Percentiles rank a stretch among this genome's conserved stretches.
Conservation (phyloP, 345 rosid species). For the Bruguiera sexangula region DNA sequence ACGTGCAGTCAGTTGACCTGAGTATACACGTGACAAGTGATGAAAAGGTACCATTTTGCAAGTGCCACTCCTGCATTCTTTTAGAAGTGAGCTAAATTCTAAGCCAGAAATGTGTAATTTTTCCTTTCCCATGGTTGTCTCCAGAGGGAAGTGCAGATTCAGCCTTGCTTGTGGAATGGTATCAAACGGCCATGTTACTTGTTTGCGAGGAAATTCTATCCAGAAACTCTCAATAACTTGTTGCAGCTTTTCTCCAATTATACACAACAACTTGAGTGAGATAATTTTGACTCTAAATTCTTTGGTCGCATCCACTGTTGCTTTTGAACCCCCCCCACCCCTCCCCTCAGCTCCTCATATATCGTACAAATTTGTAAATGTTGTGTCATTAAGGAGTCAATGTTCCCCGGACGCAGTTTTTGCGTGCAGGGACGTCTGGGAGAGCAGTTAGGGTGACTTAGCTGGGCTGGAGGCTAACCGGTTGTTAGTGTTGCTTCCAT, state of each 20-base stretch:
- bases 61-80: neutral
- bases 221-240: slow-evolving; percentile 61
- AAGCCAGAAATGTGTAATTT: neutral
- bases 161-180: slow-evolving; percentile 91
- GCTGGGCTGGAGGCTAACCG: slow-evolving; percentile 34
- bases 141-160: slow-evolving; percentile 57
- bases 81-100: neutral
- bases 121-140: neutral
- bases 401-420: slow-evolving; percentile 16
- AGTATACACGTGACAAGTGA: slow-evolving; percentile 82
- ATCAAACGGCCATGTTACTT: slow-evolving; percentile 88
- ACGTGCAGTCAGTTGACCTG: slow-evolving; percentile 63
- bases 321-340: slow-evolving; percentile 19
- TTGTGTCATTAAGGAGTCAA: slow-evolving; percentile 22
- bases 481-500: slow-evolving; percentile 36
- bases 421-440: slow-evolving; percentile 21
- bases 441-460: slow-evolving; percentile 25
- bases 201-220: slow-evolving; percentile 88
- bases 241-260: slow-evolving; percentile 75
- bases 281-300: slow-evolving; percentile 48
- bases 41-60: slow-evolving; percentile 52
- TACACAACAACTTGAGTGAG: slow-evolving; percentile 50
- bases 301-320: slow-evolving; percentile 31
- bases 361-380: slow-evolving; percentile 37
- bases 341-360: slow-evolving; percentile 10